Base-by-base conservation (phyloP, 306 rosid species). In the Vicia faba region DNA sequence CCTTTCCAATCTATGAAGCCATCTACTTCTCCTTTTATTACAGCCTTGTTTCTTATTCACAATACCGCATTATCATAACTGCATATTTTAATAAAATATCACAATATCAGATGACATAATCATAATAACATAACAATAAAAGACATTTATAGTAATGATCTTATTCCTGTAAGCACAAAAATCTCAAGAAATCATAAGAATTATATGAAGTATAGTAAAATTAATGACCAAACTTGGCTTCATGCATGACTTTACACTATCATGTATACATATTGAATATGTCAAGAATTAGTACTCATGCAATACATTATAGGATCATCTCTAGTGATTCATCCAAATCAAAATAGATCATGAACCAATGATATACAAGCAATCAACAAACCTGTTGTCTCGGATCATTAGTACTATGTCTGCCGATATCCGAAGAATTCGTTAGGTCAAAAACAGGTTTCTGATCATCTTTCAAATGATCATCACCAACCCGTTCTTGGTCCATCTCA, bases 1-100 rank as follows among this genome's bases (percentile, higher is more conserved):
- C 87, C 85, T 77, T 79, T 77, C 40, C 73, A 69, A 56, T 77
- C 88, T 44, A 66, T 78, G 80, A 62, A 59, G 10, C 56, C 67
- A 15, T 49, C 50, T 11, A 68, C 80, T 44, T 70, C 83, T 63
- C 63, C 75, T 36, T 78, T 66, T 16, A 57, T 43, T 39, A 59
- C 66, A 16, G 61, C 67, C 26, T 45, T 70, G 18, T 73, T 61
- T 55, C 74, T 70, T 76, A 45, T 81, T 51, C 58, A 66, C 68
- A 54, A 55, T 36, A 61, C 61, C 5, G 66, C 71, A 1, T 53
- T 33, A 51, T 51, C 29, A 36, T 81, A 79, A 14, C 84, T 83
- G 85, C 88, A 79, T 56, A 69, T 45, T 39, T 53, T 46, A 72
- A 53, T 35, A 31, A 48, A 14, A 68, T 16, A 44, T 26, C 28